Percentiles rank a stretch among this genome's conserved stretches.
Conservation (phyloP, 1,284 basidiomycete genomes). For the Cerioporus squamosus region DNA sequence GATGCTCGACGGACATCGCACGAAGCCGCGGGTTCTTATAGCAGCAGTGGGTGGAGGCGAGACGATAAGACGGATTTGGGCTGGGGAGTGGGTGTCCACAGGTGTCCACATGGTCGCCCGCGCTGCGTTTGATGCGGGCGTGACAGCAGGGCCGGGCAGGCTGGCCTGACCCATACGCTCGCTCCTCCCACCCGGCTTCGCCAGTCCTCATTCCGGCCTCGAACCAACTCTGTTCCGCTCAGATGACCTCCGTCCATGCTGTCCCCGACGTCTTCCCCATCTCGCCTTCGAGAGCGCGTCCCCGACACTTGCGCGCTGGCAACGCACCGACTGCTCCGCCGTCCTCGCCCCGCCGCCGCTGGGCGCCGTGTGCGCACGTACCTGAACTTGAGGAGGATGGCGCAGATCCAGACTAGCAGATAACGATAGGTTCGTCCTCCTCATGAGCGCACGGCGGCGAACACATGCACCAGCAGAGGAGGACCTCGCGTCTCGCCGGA, state of each 20-base stretch:
- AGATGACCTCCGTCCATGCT: slow-evolving; percentile 12
- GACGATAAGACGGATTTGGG: too few species aligned
- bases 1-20: slow-evolving; percentile 7
- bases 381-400: background rate
- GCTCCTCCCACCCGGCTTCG: background rate
- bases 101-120: slow-evolving; percentile 19
- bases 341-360: background rate
- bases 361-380: background rate
- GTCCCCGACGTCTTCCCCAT: background rate
- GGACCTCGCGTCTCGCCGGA: too few species aligned
- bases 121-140: slow-evolving; percentile 17
- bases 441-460: background rate
- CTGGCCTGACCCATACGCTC: background rate
- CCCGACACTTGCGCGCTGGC: too few species aligned
- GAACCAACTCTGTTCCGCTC: slow-evolving; percentile 9
- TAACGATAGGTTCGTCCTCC: background rate
- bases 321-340: background rate
- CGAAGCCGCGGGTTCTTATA: slow-evolving; percentile 13
- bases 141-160: slow-evolving; percentile 1
- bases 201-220: background rate
- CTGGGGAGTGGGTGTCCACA: slow-evolving; percentile 12
- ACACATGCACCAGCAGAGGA: background rate
- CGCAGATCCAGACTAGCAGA: background rate
- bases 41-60: slow-evolving; percentile 6
- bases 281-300: background rate